Evolutionary conservation across 768 basidiomycete species (phyloP).

Genomic region (Candolleomyces efflorescens): DNA sequence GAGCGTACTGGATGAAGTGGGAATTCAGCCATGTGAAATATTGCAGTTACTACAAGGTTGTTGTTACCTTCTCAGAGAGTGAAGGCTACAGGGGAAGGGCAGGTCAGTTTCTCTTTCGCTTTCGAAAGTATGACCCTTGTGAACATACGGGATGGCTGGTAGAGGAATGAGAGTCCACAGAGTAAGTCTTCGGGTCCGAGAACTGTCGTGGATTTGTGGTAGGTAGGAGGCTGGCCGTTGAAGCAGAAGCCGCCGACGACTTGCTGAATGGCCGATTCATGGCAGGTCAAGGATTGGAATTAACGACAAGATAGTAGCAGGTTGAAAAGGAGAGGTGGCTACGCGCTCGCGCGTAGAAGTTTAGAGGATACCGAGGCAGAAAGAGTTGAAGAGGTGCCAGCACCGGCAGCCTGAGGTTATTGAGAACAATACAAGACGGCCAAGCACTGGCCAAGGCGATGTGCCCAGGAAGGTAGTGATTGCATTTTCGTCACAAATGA

Average conservation of each 20-base stretch:
- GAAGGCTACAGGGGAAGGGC: conserved; percentile 10
- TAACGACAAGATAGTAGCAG: too few relatives aligned
- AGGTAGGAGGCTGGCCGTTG: conserved; percentile 10
- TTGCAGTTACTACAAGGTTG: background rate
- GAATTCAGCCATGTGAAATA: background rate
- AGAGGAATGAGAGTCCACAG: conserved; percentile 5
- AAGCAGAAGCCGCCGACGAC: background rate
- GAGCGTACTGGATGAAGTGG: conserved; percentile 21
- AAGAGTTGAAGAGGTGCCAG: too few relatives aligned
- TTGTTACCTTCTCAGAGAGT: conserved; percentile 24
- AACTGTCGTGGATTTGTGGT: background rate
- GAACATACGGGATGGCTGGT: conserved; percentile 13
- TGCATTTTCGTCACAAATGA: too few relatives aligned
- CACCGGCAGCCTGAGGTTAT: too few relatives aligned
- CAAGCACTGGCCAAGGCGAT: too few relatives aligned
- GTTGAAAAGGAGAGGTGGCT: too few relatives aligned
- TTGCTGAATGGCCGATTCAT: too few relatives aligned
- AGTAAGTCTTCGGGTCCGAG: background rate
- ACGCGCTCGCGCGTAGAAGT: too few relatives aligned
- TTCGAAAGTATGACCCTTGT: background rate
- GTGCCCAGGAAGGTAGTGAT: too few relatives aligned
- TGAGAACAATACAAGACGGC: too few relatives aligned
- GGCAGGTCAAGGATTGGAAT: too few relatives aligned
- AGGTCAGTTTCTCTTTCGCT: background rate
- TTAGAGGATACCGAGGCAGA: too few relatives aligned